A percentile compares a stretch with the other conserved stretches of the same genome.
These are phyloP conservation scores for Orbilia javanica DNA, from an alignment of 2,329 filamentous ascomycete genomes.

Conservation along the genomic window DNA sequence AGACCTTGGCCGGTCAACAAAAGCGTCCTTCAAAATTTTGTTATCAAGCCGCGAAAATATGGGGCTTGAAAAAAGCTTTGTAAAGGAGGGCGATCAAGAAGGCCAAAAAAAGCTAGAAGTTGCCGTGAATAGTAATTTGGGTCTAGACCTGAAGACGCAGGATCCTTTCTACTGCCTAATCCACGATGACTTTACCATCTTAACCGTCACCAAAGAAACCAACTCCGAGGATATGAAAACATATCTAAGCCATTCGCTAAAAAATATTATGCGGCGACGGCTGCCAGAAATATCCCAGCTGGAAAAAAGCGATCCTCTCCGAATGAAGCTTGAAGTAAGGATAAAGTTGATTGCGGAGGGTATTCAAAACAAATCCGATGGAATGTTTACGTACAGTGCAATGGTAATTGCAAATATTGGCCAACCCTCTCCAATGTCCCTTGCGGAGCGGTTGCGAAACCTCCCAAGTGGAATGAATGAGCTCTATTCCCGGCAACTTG, in stretches of 20 bases:
- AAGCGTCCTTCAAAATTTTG: constrained; percentile 32
- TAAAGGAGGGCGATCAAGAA: background rate
- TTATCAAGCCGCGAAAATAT: constrained; percentile 32
- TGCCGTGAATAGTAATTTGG: background rate
- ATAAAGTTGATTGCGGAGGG: constrained; percentile 36
- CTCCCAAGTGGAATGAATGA: constrained; percentile 35
- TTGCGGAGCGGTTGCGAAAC: constrained; percentile 4
- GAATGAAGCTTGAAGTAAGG: background rate
- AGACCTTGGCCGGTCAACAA: constrained; percentile 32
- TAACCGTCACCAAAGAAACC: constrained; percentile 42
- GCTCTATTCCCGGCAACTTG: constrained; percentile 26
- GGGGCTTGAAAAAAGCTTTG: constrained; percentile 12
- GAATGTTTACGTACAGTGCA: constrained; percentile 43
- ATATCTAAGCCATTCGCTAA: constrained; percentile 18
- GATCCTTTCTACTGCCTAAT: background rate
- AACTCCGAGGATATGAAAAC: constrained; percentile 48
- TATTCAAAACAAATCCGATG: constrained; percentile 32
- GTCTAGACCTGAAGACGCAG: background rate
- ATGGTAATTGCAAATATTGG: constrained; percentile 34
- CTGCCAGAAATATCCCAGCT: background rate
- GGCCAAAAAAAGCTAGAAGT: background rate
- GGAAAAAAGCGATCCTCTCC: background rate
- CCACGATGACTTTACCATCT: constrained; percentile 27
- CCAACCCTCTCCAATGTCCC: constrained; percentile 33
- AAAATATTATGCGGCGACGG: background rate